phyloP scores from a whole-genome alignment of 352 stramenopile genomes.

The Aphanomyces astaci region DNA sequence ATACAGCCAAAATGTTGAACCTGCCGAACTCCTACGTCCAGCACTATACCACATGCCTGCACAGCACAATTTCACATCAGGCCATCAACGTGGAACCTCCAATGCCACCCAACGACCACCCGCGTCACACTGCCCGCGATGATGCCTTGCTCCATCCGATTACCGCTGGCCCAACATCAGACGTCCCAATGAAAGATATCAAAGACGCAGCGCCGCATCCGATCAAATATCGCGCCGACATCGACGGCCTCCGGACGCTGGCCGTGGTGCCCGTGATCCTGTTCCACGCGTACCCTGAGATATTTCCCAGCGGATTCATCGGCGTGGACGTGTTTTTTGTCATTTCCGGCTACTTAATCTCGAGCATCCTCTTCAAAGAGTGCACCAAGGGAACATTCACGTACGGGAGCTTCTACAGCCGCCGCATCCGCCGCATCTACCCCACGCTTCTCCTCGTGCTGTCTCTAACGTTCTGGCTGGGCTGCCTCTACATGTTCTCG shows the following conservation, averaged over 20 bases:
- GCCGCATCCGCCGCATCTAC: slow-evolving; percentile 21
- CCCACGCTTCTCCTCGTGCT: slow-evolving; percentile 11
- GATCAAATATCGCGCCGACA: slow-evolving; percentile 14
- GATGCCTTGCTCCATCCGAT: too few relatives aligned
- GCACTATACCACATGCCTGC: too few relatives aligned
- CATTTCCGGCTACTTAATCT: slow-evolving; percentile 24
- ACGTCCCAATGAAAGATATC: too few relatives aligned
- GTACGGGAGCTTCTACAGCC: slow-evolving; percentile 17
- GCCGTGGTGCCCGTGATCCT: slow-evolving; percentile 14
- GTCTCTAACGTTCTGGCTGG: slow-evolving; percentile 3
- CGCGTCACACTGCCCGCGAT: too few relatives aligned
- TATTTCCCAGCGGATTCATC: slow-evolving; percentile 15
- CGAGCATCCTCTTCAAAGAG: slow-evolving; percentile 23
- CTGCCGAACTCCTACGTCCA: too few relatives aligned
- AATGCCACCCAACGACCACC: too few relatives aligned
- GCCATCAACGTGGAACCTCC: too few relatives aligned
- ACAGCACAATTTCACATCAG: too few relatives aligned
- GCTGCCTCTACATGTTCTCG: slow-evolving; percentile 10
- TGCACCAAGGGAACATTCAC: neutral
- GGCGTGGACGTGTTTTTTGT: slow-evolving; percentile 24
- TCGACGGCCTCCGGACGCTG: slow-evolving; percentile 17
- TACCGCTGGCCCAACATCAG: too few relatives aligned
- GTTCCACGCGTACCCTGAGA: slow-evolving; percentile 16
- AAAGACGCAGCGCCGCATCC: too few relatives aligned
- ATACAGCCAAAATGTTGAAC: too few relatives aligned